These are phyloP conservation scores for Globisporangium paroecandrum DNA, from an alignment of 352 stramenopile genomes.

Conservation along the genomic window DNA sequence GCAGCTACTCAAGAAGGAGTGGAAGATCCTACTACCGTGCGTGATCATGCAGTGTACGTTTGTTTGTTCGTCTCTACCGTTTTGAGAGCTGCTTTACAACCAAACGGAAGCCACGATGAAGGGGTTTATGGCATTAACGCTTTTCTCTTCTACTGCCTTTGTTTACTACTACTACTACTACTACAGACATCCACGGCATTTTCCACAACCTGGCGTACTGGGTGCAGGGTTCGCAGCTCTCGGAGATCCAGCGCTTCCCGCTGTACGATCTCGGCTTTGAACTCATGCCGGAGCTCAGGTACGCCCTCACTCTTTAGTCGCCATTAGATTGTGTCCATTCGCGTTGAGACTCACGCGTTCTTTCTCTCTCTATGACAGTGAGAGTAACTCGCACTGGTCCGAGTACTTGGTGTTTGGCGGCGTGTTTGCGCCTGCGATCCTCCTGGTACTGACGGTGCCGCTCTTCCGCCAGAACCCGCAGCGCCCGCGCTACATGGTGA, in stretches of 20 bases:
- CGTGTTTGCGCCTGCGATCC: constrained; percentile 69
- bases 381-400: constrained; percentile 43
- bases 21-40: constrained; percentile 72
- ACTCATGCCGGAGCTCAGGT: constrained; percentile 59
- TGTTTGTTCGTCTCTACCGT: too few relatives aligned
- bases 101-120: not conserved
- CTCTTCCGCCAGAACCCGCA: constrained; percentile 62
- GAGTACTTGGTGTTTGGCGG: constrained; percentile 77
- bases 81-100: too few relatives aligned
- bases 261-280: constrained; percentile 77
- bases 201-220: constrained; percentile 89
- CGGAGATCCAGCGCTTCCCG: constrained; percentile 60
- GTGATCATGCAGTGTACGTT: constrained; percentile 80
- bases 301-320: too few relatives aligned
- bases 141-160: not conserved
- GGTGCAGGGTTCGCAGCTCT: constrained; percentile 68
- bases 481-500: constrained; percentile 68
- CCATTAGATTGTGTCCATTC: too few relatives aligned
- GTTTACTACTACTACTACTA: not conserved
- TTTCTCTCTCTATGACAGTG: constrained; percentile 8
- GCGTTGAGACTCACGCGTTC: too few relatives aligned
- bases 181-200: constrained; percentile 64
- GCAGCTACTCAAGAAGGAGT: constrained; percentile 55
- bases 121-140: not conserved
- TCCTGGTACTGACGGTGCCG: constrained; percentile 62